Conservation (phyloP, 352 stramenopile species). For the Globisporangium ultimum region DNA sequence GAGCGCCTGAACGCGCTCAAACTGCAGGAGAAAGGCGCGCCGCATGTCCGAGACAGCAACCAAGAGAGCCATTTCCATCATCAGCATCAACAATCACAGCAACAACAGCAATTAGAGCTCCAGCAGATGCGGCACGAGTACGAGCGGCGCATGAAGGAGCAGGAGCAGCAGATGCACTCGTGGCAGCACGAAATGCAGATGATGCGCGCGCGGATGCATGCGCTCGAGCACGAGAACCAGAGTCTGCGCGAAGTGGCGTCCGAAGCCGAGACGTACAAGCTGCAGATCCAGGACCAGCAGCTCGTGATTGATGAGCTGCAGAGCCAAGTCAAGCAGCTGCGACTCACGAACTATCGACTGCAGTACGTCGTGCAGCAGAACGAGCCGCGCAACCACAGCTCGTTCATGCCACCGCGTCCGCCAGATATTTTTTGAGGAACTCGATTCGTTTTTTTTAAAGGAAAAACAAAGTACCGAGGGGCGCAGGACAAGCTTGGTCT, state of each 20-base stretch:
- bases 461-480: too few relatives aligned
- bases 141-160: constrained; percentile 33
- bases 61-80: constrained; percentile 2
- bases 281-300: constrained; percentile 54
- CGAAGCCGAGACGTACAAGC: constrained; percentile 38
- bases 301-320: constrained; percentile 66
- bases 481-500: not conserved
- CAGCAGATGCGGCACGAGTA: constrained; percentile 50
- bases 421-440: constrained; percentile 64
- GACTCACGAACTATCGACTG: constrained; percentile 62
- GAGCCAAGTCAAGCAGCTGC: constrained; percentile 66
- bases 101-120: constrained; percentile 29
- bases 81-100: not conserved
- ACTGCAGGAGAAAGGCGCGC: constrained; percentile 37
- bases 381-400: constrained; percentile 34
- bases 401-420: constrained; percentile 54
- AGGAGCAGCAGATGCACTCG: constrained; percentile 40
- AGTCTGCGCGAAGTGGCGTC: constrained; percentile 39
- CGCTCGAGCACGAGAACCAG: constrained; percentile 52
- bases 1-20: constrained; percentile 72
- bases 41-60: constrained; percentile 1
- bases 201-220: constrained; percentile 39
- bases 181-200: constrained; percentile 52
- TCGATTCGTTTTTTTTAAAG: too few relatives aligned
- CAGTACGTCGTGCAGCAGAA: constrained; percentile 75